Percentiles rank a stretch among this genome's conserved stretches.
These are phyloP conservation scores for Acer campestre DNA, from an alignment of 345 rosid genomes.

Conservation along the genomic window DNA sequence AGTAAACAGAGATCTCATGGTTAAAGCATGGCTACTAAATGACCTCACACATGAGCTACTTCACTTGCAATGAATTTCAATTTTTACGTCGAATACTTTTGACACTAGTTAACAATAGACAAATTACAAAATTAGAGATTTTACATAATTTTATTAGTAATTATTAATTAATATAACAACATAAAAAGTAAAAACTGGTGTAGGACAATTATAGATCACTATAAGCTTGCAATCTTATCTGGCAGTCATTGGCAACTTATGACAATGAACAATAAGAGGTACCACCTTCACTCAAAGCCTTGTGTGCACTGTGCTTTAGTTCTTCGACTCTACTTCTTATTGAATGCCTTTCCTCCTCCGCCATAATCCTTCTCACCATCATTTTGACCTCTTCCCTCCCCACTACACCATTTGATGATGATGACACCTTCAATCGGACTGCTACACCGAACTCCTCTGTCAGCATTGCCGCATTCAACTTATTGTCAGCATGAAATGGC, in stretches of 20 bases:
- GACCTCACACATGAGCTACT: too few species aligned
- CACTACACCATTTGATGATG: slow-evolving; percentile 17
- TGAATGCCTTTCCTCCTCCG: slow-evolving; percentile 36
- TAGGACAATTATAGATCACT: too few species aligned
- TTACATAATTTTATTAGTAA: too few species aligned
- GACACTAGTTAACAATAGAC: too few species aligned
- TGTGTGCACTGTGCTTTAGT: slow-evolving; percentile 31
- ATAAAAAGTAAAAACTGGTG: too few species aligned
- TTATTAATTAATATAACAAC: too few species aligned
- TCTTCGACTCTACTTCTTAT: slow-evolving; percentile 45
- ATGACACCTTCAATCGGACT: slow-evolving; percentile 24
- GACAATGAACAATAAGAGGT: slow-evolving; percentile 34
- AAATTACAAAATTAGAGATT: too few species aligned
- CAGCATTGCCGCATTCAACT: slow-evolving; percentile 50
- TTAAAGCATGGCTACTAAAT: too few species aligned
- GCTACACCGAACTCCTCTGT: slow-evolving; percentile 53
- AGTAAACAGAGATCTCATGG: too few species aligned
- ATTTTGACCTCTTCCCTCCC: slow-evolving; percentile 47
- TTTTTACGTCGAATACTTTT: too few species aligned
- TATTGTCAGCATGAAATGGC: slow-evolving; percentile 61
- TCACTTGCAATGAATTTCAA: too few species aligned
- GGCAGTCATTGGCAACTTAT: background rate
- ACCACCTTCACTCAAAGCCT: slow-evolving; percentile 35
- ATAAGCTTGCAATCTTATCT: background rate
- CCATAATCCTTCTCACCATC: slow-evolving; percentile 49